Conservation (phyloP, 441 rosid species). For the Populus hybrid region DNA sequence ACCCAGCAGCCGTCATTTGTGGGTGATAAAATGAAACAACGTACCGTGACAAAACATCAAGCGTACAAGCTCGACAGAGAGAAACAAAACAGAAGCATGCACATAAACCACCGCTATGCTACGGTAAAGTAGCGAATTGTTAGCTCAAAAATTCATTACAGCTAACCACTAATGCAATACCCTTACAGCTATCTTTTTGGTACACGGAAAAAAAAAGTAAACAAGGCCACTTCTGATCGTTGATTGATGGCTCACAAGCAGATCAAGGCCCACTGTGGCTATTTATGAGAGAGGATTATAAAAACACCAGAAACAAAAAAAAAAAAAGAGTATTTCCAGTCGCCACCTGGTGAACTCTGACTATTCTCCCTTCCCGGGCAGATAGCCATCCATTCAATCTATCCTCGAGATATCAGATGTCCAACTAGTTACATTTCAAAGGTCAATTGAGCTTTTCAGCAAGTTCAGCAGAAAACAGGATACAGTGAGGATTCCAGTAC, state of each 20-base stretch:
- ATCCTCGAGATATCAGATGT: constrained; percentile 6
- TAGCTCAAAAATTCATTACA: constrained; percentile 24
- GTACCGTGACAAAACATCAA: background rate
- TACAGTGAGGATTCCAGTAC: constrained; percentile 1
- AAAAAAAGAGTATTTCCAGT: background rate
- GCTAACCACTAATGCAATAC: background rate
- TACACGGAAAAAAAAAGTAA: constrained; percentile 18
- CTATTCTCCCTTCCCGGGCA: background rate
- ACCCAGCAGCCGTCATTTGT: too few relatives aligned
- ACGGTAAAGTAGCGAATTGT: constrained; percentile 3
- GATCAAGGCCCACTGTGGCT: constrained; percentile 11
- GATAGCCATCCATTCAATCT: background rate
- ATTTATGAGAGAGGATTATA: constrained; percentile 8
- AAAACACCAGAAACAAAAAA: background rate
- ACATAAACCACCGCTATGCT: background rate
- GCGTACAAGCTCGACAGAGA: background rate
- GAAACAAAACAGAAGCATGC: constrained; percentile 7
- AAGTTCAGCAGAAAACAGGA: constrained; percentile 1
- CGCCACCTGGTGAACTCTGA: background rate
- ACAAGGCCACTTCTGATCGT: constrained; percentile 9
- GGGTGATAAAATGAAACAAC: background rate
- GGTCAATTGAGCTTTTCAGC: constrained; percentile 3
- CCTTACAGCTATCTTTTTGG: constrained; percentile 11
- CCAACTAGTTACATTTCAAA: constrained; percentile 5
- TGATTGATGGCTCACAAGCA: constrained; percentile 13